A percentile compares a stretch with the other conserved stretches of the same genome.
These are phyloP conservation scores for Penicillium griseofulvum DNA, from an alignment of 2,329 filamentous ascomycete genomes.

Conservation along the genomic window DNA sequence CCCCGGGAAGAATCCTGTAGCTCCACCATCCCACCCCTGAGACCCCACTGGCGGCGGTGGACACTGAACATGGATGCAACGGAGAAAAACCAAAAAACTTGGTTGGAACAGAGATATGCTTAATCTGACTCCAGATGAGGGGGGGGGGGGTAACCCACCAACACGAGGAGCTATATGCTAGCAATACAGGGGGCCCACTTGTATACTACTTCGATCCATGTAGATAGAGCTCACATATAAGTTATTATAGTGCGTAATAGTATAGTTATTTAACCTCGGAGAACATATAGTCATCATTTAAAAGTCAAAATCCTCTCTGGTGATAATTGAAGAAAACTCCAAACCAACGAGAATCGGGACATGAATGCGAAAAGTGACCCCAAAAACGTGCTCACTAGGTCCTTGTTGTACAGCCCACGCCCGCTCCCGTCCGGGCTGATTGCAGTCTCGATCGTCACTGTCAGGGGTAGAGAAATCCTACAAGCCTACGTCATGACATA, in stretches of 20 bases:
- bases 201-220: not conserved
- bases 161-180: slow-evolving; percentile 3
- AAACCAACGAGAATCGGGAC: not conserved
- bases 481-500: not conserved
- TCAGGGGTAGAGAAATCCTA: slow-evolving; percentile 14
- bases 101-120: slow-evolving; percentile 28
- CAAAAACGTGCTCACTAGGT: not conserved
- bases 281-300: not conserved
- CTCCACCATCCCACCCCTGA: slow-evolving; percentile 18
- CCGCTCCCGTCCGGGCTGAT: not conserved
- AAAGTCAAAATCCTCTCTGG: not conserved
- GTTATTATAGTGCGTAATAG: not conserved
- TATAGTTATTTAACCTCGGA: not conserved
- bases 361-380: not conserved
- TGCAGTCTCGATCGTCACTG: slow-evolving; percentile 19
- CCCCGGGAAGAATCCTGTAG: slow-evolving; percentile 21
- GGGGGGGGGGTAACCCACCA: slow-evolving; percentile 13
- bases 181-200: slow-evolving; percentile 3
- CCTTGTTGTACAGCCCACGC: not conserved
- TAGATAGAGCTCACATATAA: not conserved
- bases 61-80: slow-evolving; percentile 29
- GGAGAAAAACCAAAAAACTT: slow-evolving; percentile 22
- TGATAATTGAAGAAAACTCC: not conserved
- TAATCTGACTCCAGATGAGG: slow-evolving; percentile 27
- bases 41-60: slow-evolving; percentile 24